A percentile compares a stretch with the other conserved stretches of the same genome.
Conservation (phyloP, 805 yeast species). For the Metschnikowia lunata region DNA sequence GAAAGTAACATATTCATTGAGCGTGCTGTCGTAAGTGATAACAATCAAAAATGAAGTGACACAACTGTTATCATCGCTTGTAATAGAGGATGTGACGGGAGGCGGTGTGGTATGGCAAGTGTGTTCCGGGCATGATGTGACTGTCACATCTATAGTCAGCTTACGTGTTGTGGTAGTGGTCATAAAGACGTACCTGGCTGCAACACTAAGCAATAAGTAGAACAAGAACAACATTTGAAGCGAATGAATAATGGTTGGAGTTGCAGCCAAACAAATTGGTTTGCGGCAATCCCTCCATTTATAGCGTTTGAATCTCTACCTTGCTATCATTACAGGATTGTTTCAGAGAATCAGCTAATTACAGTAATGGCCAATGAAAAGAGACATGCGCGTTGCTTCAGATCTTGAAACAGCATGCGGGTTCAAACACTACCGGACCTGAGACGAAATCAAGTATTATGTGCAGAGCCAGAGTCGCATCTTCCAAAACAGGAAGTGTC, state of each 20-base stretch:
- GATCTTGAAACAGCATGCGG: too few relatives aligned
- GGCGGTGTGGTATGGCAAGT: too few relatives aligned
- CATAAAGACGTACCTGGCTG: conserved; percentile 3
- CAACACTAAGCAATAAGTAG: conserved; percentile 4
- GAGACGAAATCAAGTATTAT: too few relatives aligned
- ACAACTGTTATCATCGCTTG: too few relatives aligned
- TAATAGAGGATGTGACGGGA: neutral
- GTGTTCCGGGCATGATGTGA: neutral
- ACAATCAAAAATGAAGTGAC: too few relatives aligned
- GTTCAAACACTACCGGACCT: too few relatives aligned
- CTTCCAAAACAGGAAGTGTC: conserved; percentile 3
- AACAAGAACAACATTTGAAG: conserved; percentile 7
- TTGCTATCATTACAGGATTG: neutral
- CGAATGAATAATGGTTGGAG: conserved; percentile 4
- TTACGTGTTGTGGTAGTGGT: neutral
- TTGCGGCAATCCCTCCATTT: conserved; percentile 3
- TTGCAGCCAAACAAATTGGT: neutral
- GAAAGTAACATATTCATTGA: too few relatives aligned
- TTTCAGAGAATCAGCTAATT: neutral
- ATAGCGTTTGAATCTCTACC: conserved; percentile 1
- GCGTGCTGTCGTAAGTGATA: too few relatives aligned
- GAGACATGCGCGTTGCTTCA: too few relatives aligned
- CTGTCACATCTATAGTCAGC: neutral
- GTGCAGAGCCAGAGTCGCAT: conserved; percentile 1
- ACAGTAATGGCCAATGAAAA: too few relatives aligned